Base-by-base conservation (phyloP, 2,329 filamentous ascomycete species). In the Tolypocladium ovalisporum region DNA sequence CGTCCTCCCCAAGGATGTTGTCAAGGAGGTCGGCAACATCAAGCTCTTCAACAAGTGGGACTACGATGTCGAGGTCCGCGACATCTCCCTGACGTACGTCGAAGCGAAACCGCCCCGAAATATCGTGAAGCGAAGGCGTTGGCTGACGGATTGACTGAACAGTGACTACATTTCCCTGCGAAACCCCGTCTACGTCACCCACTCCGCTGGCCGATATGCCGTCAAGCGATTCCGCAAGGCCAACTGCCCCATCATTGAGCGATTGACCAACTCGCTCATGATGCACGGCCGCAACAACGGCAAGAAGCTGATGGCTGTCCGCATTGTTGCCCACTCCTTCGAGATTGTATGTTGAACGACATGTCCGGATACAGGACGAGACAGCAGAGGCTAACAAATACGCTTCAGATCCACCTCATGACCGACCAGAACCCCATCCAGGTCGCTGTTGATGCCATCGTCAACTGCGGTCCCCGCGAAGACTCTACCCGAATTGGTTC, bases 201-300 rank as follows among this genome's bases (percentile, higher is more conserved):
- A 99, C 87, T 96, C 92, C 67, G 94, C 95, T 74, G 94, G 94
- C 76, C 90, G 92, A 76, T 99, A 96, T 86, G 94, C 94, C 75
- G 86, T 88, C 81, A 99, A 99, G 91, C 89, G 95, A 76, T 99
- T 99, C 90, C 90, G 94, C 84, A 99, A 99, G 88, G 94, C 95
- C 77, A 95, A 97, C 86, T 99, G 94, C 90, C 94, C 94, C 73
- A 97, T 99, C 87, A 97, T 99, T 76, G 94, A 99, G 89, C 93
- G 94, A 78, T 88, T 99, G 71, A 99, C 94, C 85, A 99, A 99
- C 89, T 97, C 94, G 61, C 88, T 99, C 77, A 99, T 99, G 95
- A 97, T 97, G 93, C 96, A 99, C 88, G 94, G 94, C 80, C 94
- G 94, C 82, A 99, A 99, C 90, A 99, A 97, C 89, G 94, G 94